Percentiles rank a stretch among this genome's conserved stretches.
Conservation (phyloP, 2,329 filamentous ascomycete species). For the Talaromyces sp. region DNA sequence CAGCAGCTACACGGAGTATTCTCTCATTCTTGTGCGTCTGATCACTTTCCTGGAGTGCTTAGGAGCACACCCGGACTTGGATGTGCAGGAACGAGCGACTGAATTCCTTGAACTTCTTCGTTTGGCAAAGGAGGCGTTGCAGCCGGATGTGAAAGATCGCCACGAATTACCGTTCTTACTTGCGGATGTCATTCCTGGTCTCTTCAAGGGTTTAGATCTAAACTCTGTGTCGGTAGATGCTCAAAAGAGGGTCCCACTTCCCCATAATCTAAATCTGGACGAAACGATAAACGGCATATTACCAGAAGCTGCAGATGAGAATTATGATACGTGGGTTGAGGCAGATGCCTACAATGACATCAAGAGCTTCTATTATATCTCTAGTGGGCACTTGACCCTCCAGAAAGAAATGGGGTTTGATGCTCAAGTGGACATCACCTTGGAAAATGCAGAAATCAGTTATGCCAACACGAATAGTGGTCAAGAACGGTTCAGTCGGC, state of each 20-base stretch:
- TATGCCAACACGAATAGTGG: background rate
- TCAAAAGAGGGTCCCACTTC: slow-evolving; percentile 79
- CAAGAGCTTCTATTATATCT: slow-evolving; percentile 40
- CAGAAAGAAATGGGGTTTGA: slow-evolving; percentile 19
- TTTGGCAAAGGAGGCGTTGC: slow-evolving; percentile 72
- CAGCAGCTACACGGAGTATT: slow-evolving; percentile 68
- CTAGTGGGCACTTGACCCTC: slow-evolving; percentile 24
- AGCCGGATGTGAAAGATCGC: slow-evolving; percentile 25
- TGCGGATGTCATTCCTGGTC: slow-evolving; percentile 81
- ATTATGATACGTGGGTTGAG: slow-evolving; percentile 51
- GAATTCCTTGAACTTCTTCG: slow-evolving; percentile 89
- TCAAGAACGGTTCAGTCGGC: slow-evolving; percentile 62
- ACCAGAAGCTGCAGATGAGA: slow-evolving; percentile 58
- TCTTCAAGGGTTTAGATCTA: slow-evolving; percentile 82
- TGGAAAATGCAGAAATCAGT: background rate
- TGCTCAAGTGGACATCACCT: background rate
- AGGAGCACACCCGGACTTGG: slow-evolving; percentile 76
- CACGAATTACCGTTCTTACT: slow-evolving; percentile 74
- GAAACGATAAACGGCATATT: slow-evolving; percentile 76
- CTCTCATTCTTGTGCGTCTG: slow-evolving; percentile 75
- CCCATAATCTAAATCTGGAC: slow-evolving; percentile 72
- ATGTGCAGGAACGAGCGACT: slow-evolving; percentile 91
- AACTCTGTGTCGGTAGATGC: slow-evolving; percentile 84
- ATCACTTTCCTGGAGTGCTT: slow-evolving; percentile 78
- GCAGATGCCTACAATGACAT: slow-evolving; percentile 44